Conservation (phyloP, 2,329 filamentous ascomycete genomes). For the Arthrinium phaeospermum region DNA sequence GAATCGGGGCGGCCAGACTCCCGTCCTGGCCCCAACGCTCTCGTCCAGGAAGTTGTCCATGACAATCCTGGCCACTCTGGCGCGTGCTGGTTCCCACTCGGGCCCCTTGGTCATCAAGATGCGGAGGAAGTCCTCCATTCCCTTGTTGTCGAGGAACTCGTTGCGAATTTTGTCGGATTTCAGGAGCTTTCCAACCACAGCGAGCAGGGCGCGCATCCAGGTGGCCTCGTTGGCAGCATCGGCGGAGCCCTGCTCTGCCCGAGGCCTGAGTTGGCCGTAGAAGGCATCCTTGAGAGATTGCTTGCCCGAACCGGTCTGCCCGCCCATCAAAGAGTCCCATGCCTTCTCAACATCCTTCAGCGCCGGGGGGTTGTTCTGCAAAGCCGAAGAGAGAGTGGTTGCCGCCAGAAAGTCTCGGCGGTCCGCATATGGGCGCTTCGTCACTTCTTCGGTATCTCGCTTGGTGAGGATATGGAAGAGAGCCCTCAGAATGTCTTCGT, state of each 20-base stretch:
- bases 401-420: slow-evolving; percentile 57
- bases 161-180: slow-evolving; percentile 57
- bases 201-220: slow-evolving; percentile 42
- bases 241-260: slow-evolving; percentile 23
- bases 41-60: slow-evolving; percentile 71
- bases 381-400: slow-evolving; percentile 59
- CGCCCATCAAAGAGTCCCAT: slow-evolving; percentile 51
- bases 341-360: slow-evolving; percentile 55
- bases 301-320: slow-evolving; percentile 39
- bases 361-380: slow-evolving; percentile 71
- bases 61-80: slow-evolving; percentile 62
- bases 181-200: slow-evolving; percentile 61
- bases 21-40: slow-evolving; percentile 63
- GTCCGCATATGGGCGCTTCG: slow-evolving; percentile 32
- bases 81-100: slow-evolving; percentile 56
- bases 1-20: slow-evolving; percentile 58
- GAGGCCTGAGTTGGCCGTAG: slow-evolving; percentile 48
- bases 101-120: slow-evolving; percentile 55
- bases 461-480: slow-evolving; percentile 61
- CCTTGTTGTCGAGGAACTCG: slow-evolving; percentile 60
- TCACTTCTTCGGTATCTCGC: slow-evolving; percentile 31
- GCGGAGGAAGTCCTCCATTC: slow-evolving; percentile 60
- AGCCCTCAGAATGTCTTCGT: slow-evolving; percentile 56
- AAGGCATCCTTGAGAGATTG: slow-evolving; percentile 43
- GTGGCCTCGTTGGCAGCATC: slow-evolving; percentile 31